These are phyloP conservation scores for Rhodotorula diobovata DNA, from an alignment of 768 basidiomycete genomes.

Conservation along the genomic window DNA sequence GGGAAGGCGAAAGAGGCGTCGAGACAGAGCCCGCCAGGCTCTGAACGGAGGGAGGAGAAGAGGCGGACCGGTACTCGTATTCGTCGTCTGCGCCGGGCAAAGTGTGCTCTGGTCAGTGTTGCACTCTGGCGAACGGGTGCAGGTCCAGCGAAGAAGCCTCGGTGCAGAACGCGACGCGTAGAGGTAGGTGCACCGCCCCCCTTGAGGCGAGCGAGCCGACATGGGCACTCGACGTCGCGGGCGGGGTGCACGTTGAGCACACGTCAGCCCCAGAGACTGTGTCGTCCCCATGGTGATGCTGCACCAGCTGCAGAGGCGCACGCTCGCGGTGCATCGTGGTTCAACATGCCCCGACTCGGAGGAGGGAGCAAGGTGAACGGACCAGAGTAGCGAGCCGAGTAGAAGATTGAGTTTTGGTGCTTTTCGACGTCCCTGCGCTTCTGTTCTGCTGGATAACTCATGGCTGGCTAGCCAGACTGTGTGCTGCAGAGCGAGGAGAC, in stretches of 20 bases:
- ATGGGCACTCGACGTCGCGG: too few relatives aligned
- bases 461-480: not conserved
- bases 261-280: too few relatives aligned
- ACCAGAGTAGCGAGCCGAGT: constrained; percentile 30
- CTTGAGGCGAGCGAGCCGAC: too few relatives aligned
- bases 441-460: not conserved
- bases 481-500: not conserved
- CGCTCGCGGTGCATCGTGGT: too few relatives aligned
- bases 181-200: too few relatives aligned
- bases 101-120: not conserved
- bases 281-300: too few relatives aligned
- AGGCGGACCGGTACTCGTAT: constrained; percentile 36
- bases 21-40: not conserved
- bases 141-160: too few relatives aligned
- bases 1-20: not conserved
- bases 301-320: too few relatives aligned
- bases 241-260: too few relatives aligned
- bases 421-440: constrained; percentile 18
- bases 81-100: constrained; percentile 22
- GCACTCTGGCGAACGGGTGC: too few relatives aligned
- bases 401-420: constrained; percentile 16
- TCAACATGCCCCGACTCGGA: too few relatives aligned
- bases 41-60: not conserved
- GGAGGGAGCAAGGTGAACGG: not conserved
- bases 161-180: too few relatives aligned